A percentile compares a stretch with the other conserved stretches of the same genome.
phyloP scores from a whole-genome alignment of 2,329 filamentous ascomycete species.

The Alternaria sp. region DNA sequence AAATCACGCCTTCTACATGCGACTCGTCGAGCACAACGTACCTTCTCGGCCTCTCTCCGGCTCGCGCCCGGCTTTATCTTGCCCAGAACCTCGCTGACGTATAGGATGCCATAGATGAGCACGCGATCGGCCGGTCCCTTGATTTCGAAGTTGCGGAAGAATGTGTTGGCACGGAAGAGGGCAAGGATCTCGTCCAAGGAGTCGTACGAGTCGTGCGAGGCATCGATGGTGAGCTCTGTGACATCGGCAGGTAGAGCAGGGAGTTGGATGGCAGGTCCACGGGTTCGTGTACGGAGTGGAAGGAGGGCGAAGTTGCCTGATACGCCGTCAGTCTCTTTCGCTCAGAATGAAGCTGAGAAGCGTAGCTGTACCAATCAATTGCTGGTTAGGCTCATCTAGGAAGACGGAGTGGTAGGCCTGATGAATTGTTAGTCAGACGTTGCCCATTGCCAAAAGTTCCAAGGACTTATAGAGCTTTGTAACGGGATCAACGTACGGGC shows the following conservation, averaged over 20 bases:
- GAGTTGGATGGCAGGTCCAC: slow-evolving; percentile 92
- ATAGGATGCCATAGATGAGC: slow-evolving; percentile 95
- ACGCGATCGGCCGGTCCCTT: slow-evolving; percentile 93
- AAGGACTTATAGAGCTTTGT: too few species aligned
- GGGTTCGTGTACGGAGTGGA: slow-evolving; percentile 91
- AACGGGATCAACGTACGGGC: slow-evolving; percentile 51
- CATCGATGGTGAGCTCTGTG: slow-evolving; percentile 70
- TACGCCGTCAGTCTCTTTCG: not conserved
- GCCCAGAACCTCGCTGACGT: slow-evolving; percentile 85
- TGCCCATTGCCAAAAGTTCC: too few species aligned
- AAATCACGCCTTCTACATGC: slow-evolving; percentile 45
- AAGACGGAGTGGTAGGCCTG: slow-evolving; percentile 99
- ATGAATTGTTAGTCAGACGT: slow-evolving; percentile 23
- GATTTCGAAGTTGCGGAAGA: slow-evolving; percentile 99
- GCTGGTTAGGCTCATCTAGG: slow-evolving; percentile 77
- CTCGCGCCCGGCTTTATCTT: slow-evolving; percentile 82
- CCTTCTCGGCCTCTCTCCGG: slow-evolving; percentile 72
- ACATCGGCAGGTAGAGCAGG: slow-evolving; percentile 63
- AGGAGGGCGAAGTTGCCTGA: slow-evolving; percentile 92
- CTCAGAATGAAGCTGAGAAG: not conserved
- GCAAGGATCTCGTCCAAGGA: slow-evolving; percentile 91
- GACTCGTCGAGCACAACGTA: slow-evolving; percentile 32
- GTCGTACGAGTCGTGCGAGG: slow-evolving; percentile 93
- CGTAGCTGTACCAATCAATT: slow-evolving; percentile 64
- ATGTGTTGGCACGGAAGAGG: slow-evolving; percentile 96